phyloP scores from a whole-genome alignment of 164 flowering plant species.

The Nymphaea colorata region DNA sequence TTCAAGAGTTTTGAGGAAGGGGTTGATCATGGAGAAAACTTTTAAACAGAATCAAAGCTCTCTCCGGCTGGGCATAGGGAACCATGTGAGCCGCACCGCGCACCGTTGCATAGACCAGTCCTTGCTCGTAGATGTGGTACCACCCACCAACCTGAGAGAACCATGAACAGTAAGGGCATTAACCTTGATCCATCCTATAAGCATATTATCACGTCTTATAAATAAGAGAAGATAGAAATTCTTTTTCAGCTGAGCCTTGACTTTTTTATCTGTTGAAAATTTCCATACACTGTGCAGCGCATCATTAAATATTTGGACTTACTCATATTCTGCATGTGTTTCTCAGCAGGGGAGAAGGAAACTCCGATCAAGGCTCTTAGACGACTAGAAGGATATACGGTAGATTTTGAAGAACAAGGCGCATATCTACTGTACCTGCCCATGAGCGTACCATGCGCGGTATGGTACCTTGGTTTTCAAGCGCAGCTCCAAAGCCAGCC shows the following conservation, averaged over 20 bases:
- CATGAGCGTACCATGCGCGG: neutral
- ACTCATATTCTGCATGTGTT: no score
- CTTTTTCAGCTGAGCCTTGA: no score
- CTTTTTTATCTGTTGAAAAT: no score
- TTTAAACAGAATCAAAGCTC: neutral
- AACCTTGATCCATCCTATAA: neutral
- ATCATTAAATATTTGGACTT: no score
- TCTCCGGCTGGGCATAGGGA: slow-evolving; percentile 2
- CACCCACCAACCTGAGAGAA: neutral
- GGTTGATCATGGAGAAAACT: neutral
- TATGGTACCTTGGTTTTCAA: neutral
- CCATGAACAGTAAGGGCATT: neutral
- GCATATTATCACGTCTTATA: neutral
- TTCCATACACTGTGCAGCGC: no score
- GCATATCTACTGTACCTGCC: neutral
- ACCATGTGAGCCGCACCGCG: slow-evolving; percentile 4
- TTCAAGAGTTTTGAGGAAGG: neutral
- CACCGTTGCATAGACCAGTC: slow-evolving; percentile 1
- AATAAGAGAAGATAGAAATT: no score
- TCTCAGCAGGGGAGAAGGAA: no score
- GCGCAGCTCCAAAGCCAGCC: neutral
- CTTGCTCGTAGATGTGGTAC: neutral
- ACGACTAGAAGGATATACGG: no score
- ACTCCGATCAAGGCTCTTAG: no score
- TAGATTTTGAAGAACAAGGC: neutral